A percentile compares a stretch with the other conserved stretches of the same genome.
These are phyloP conservation scores for Arthroderma sp. DNA, from an alignment of 2,329 filamentous ascomycete genomes.

Conservation along the genomic window DNA sequence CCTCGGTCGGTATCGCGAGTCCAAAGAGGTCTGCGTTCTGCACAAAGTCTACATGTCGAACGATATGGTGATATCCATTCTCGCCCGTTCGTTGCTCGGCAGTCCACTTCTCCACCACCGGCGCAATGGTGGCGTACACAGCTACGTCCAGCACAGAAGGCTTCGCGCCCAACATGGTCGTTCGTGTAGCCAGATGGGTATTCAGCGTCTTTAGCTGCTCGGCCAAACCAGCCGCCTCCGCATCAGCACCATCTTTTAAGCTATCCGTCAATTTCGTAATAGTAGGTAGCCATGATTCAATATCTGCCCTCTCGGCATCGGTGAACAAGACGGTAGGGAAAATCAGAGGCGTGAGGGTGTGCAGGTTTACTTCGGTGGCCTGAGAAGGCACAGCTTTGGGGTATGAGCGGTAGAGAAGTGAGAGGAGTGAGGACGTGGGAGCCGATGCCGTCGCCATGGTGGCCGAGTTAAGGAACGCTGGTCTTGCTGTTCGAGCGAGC, in stretches of 20 bases:
- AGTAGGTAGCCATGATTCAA: conserved; percentile 77
- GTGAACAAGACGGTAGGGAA: conserved; percentile 60
- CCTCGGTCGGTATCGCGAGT: conserved; percentile 54
- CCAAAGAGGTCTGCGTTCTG: conserved; percentile 69
- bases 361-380: conserved; percentile 33
- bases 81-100: conserved; percentile 81
- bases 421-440: conserved; percentile 33
- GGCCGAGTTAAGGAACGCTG: conserved; percentile 3
- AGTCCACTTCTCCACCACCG: conserved; percentile 65
- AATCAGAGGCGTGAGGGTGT: conserved; percentile 47
- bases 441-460: conserved; percentile 26
- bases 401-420: conserved; percentile 36
- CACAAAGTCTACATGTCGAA: conserved; percentile 85
- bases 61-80: conserved; percentile 78
- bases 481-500: not conserved
- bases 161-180: conserved; percentile 79
- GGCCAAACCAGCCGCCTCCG: conserved; percentile 43
- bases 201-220: conserved; percentile 70
- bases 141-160: conserved; percentile 78
- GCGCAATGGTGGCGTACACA: conserved; percentile 66
- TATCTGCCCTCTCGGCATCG: conserved; percentile 69
- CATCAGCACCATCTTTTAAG: conserved; percentile 34
- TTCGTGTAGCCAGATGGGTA: conserved; percentile 73
- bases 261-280: conserved; percentile 55
- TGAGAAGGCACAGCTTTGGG: conserved; percentile 29